Evolutionary conservation across 2,329 filamentous ascomycete species (phyloP), one percentile per base, ranked within the genome.

Genomic region (Balansia obtecta): DNA sequence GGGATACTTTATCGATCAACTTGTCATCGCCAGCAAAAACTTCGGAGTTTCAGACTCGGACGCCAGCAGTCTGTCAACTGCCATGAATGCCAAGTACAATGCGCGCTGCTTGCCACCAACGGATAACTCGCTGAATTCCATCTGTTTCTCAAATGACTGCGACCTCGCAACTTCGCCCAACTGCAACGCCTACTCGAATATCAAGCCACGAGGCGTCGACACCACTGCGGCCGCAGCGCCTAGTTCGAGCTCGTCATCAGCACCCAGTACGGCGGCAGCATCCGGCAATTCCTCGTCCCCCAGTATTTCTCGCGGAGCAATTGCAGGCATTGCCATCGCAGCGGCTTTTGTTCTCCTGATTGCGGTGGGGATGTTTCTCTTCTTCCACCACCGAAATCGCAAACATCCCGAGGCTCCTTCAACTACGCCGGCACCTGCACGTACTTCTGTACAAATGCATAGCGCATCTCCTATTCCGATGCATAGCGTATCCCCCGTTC

Each of bases 1-100:
- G 8, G 60, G 57, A 6, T 60, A 65, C 45, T 64, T 65, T 50
- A 62, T 65, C 48, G 50, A 60, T 9, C 61, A 65, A 42, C 54
- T 65, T 39, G 58, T 56, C 3, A 27, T 52, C 9, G 52, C 61
- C 8, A 58, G 56, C 42, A 51, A 50, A 30, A 55, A 57, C n/a
- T 61, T 53, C 42, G 61, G 61, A 34, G 63, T 65, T 52, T 61
- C 61, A 2, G 53, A 57, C 1, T 32, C 56, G 32, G 63, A 65
- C 46, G 55, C 54, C 2, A 15, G 53, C 13, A 58, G 57, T 5
- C 51, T 64, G 1, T 48, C 47, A 18, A 55, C 43, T 8, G 42
- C 34, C 9, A 57, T 64, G 57, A 63, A 64, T 41, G 49, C 48
- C 11, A 50, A 54, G 42, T 65, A 63, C 54, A 64, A 64, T 44